Percentiles rank a stretch among this genome's conserved stretches.
Conservation (phyloP, 2,329 filamentous ascomycete genomes). For the Orbilia oligospora region DNA sequence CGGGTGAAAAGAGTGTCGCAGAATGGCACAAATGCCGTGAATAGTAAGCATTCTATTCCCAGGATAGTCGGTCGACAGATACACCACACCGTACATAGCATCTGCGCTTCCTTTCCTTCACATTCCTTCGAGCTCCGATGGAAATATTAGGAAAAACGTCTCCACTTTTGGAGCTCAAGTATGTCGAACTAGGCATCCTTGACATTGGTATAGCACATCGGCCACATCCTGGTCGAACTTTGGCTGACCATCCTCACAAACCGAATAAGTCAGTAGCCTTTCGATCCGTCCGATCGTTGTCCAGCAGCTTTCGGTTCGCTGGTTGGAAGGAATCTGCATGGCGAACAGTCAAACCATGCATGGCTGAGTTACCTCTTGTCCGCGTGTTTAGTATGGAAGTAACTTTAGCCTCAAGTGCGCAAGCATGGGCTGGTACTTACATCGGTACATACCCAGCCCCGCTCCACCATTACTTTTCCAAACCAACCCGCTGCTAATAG, state of each 20-base stretch:
- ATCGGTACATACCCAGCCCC: conserved; percentile 12
- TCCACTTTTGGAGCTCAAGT: conserved; percentile 39
- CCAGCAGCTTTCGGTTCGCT: conserved; percentile 23
- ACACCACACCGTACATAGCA: not conserved
- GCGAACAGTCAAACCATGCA: conserved; percentile 54
- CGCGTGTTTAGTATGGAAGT: conserved; percentile 1
- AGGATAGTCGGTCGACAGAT: conserved; percentile 44
- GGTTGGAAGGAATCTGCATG: conserved; percentile 28
- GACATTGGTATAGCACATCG: conserved; percentile 35
- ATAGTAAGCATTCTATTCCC: conserved; percentile 54
- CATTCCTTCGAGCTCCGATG: conserved; percentile 49
- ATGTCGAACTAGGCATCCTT: conserved; percentile 44
- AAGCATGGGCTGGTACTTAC: conserved; percentile 33
- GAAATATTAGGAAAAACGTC: conserved; percentile 17
- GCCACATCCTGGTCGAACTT: conserved; percentile 18
- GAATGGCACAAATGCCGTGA: conserved; percentile 44
- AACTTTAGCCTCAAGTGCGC: conserved; percentile 52
- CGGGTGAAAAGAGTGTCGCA: conserved; percentile 34
- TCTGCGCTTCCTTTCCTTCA: conserved; percentile 17
- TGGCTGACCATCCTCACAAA: conserved; percentile 47
- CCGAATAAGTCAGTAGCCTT: conserved; percentile 10
- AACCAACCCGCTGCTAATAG: not conserved
- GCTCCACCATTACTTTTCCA: conserved; percentile 6
- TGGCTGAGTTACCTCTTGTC: conserved; percentile 40
- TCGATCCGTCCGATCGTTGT: conserved; percentile 36